Conservation (phyloP, 352 stramenopile genomes). For the Pythium sukuiense region DNA sequence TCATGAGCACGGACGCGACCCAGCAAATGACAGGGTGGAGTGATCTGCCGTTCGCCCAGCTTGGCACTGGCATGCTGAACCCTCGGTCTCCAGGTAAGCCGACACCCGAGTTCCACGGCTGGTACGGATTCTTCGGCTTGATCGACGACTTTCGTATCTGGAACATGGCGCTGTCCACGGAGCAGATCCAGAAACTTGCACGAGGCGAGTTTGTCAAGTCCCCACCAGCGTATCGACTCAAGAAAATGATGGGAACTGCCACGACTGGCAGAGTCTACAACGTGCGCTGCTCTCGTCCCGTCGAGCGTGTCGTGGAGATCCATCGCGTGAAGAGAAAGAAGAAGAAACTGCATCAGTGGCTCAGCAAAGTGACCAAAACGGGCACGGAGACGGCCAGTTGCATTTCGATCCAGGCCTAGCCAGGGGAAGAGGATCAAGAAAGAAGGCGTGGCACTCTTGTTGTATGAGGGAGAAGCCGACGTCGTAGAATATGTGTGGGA, state of each 20-base stretch:
- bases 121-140: slow-evolving; percentile 69
- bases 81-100: slow-evolving; percentile 38
- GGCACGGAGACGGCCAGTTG: slow-evolving; percentile 21
- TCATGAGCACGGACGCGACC: slow-evolving; percentile 36
- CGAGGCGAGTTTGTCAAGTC: slow-evolving; percentile 21
- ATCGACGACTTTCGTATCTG: slow-evolving; percentile 64
- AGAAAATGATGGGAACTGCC: slow-evolving; percentile 6
- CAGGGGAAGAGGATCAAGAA: not conserved
- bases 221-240: slow-evolving; percentile 20
- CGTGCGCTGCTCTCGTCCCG: slow-evolving; percentile 20
- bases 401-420: slow-evolving; percentile 22
- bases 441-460: not conserved
- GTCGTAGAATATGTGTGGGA: not conserved
- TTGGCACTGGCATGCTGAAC: slow-evolving; percentile 63
- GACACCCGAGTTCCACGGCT: slow-evolving; percentile 52
- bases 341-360: slow-evolving; percentile 25
- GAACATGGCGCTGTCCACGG: slow-evolving; percentile 26
- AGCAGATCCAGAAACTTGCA: slow-evolving; percentile 20
- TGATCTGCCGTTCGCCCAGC: slow-evolving; percentile 47
- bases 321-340: slow-evolving; percentile 9
- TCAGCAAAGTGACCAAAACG: slow-evolving; percentile 20
- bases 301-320: slow-evolving; percentile 26
- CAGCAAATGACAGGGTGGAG: slow-evolving; percentile 40
- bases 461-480: not conserved
- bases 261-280: slow-evolving; percentile 17